phyloP scores from a whole-genome alignment of 2,329 filamentous ascomycete genomes.

The Dactylellina sp. region DNA sequence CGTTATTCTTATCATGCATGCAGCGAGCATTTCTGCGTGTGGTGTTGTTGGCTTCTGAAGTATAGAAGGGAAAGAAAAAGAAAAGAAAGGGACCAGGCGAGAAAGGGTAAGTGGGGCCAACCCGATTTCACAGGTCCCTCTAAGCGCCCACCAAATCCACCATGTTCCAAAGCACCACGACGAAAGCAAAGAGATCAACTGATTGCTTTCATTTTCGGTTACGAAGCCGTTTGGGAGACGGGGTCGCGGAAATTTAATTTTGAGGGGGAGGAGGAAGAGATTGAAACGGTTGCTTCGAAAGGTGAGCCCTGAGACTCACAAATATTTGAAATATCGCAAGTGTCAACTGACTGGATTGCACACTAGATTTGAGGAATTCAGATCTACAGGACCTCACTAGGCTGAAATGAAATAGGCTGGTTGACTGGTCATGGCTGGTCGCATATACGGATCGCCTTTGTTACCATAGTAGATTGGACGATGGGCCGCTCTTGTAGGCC shows the following conservation, averaged over 20 bases:
- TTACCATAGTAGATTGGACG: constrained; percentile 18
- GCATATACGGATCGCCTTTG: constrained; percentile 3
- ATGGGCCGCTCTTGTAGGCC: not conserved
- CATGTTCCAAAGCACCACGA: constrained; percentile 27
- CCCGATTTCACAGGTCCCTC: constrained; percentile 22
- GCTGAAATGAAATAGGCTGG: constrained; percentile 38
- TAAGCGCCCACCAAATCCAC: constrained; percentile 55
- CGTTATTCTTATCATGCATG: too few species aligned
- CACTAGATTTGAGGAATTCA: not conserved
- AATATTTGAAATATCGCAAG: constrained; percentile 27
- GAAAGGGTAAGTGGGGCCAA: constrained; percentile 53
- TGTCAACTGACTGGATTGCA: not conserved
- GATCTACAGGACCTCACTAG: constrained; percentile 28
- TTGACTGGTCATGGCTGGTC: too few species aligned
- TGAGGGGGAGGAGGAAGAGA: not conserved
- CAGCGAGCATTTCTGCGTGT: not conserved
- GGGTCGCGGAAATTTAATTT: constrained; percentile 41
- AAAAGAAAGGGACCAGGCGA: constrained; percentile 20
- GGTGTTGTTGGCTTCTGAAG: too few species aligned
- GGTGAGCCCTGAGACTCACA: not conserved
- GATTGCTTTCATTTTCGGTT: constrained; percentile 43
- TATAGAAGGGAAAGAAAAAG: not conserved
- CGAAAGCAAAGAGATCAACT: constrained; percentile 40
- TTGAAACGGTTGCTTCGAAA: constrained; percentile 52
- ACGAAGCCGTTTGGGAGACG: constrained; percentile 4